Percentiles rank a stretch among this genome's conserved stretches.
These are phyloP conservation scores for Dalbergia oliveri DNA, from an alignment of 306 rosid genomes.

Conservation along the genomic window DNA sequence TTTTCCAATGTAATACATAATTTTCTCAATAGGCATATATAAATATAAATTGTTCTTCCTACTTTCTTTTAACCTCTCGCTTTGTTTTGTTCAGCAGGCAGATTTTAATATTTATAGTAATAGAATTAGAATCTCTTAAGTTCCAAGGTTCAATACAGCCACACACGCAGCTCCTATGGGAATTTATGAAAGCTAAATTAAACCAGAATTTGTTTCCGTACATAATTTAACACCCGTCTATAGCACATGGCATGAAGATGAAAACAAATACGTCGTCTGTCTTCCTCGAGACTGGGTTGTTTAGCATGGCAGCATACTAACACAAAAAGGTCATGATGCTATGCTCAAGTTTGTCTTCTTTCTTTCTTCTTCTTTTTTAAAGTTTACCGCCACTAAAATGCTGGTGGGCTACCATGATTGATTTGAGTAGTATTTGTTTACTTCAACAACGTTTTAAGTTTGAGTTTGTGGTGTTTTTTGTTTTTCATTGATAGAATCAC, in stretches of 20 bases:
- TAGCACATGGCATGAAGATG: slow-evolving; percentile 31
- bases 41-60: neutral
- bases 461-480: too few relatives aligned
- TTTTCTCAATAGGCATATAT: slow-evolving; percentile 51
- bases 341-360: neutral
- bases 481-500: too few relatives aligned
- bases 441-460: too few relatives aligned
- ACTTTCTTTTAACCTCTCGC: neutral
- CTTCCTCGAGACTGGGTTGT: slow-evolving; percentile 27
- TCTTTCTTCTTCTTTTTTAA: neutral
- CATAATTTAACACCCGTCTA: neutral
- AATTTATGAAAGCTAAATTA: too few relatives aligned
- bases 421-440: too few relatives aligned
- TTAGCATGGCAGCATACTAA: neutral
- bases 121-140: too few relatives aligned
- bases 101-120: slow-evolving; percentile 24
- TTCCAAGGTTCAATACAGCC: slow-evolving; percentile 1
- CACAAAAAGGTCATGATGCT: neutral
- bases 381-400: too few relatives aligned
- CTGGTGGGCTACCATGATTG: too few relatives aligned
- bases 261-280: neutral
- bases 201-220: too few relatives aligned
- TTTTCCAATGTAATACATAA: slow-evolving; percentile 52
- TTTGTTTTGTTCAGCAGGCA: neutral
- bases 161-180: too few relatives aligned